phyloP scores from a whole-genome alignment of 2,329 filamentous ascomycete genomes.

The Talaromyces verruculosus region DNA sequence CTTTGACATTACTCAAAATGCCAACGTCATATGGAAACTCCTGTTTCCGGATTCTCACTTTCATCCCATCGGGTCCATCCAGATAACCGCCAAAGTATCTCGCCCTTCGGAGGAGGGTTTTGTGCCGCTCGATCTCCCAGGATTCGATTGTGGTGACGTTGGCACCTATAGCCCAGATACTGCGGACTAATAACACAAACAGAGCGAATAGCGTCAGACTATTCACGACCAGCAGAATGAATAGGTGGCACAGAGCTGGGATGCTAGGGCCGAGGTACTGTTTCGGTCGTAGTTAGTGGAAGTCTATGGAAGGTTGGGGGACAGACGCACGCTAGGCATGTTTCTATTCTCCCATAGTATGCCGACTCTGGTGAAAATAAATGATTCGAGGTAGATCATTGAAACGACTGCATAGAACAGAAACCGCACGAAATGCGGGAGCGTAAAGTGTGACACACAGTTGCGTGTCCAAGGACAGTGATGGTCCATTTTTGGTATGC shows the following conservation, averaged over 20 bases:
- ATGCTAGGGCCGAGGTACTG: conserved; percentile 60
- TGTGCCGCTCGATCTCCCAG: conserved; percentile 58
- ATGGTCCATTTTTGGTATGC: conserved; percentile 66
- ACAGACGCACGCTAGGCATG: conserved; percentile 54
- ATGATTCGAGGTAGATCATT: conserved; percentile 57
- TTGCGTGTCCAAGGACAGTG: conserved; percentile 68
- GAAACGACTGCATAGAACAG: conserved; percentile 59
- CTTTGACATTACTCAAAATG: conserved; percentile 59
- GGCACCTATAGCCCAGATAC: conserved; percentile 54
- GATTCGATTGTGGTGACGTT: conserved; percentile 66
- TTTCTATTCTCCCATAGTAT: conserved; percentile 57
- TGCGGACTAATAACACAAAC: conserved; percentile 55
- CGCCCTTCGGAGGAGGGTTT: conserved; percentile 48
- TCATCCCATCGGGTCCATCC: conserved; percentile 56
- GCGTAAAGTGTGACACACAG: conserved; percentile 65
- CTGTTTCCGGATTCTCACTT: conserved; percentile 56
- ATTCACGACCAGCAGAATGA: conserved; percentile 55
- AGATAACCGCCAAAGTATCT: conserved; percentile 58
- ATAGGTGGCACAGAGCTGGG: conserved; percentile 55
- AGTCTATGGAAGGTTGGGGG: neutral
- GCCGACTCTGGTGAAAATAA: conserved; percentile 53
- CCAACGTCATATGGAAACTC: conserved; percentile 68
- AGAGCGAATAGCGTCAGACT: conserved; percentile 59
- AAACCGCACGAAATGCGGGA: conserved; percentile 66
- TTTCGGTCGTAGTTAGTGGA: neutral